These are phyloP conservation scores for Rhodomyrtus psidioides DNA, from an alignment of 441 rosid genomes.

Conservation along the genomic window DNA sequence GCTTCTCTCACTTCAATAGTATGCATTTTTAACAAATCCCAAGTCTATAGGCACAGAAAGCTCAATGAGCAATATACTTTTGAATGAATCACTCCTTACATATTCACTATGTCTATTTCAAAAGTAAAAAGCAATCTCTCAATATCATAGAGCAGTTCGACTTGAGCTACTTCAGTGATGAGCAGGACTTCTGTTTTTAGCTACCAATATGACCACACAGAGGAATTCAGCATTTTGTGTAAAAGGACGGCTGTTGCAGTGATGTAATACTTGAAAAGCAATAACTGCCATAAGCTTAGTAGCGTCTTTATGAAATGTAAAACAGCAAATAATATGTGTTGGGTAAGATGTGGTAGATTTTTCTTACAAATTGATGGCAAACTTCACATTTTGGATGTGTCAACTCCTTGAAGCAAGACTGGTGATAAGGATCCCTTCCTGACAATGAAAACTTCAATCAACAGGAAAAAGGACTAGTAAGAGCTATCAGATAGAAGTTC, in stretches of 20 bases:
- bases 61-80: not conserved
- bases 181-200: not conserved
- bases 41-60: not conserved
- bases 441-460: conserved; percentile 73
- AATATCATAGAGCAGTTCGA: not conserved
- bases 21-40: not conserved
- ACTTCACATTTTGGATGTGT: conserved; percentile 95
- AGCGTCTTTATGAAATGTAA: not conserved
- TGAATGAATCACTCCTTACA: not conserved
- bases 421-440: conserved; percentile 72
- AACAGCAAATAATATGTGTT: not conserved
- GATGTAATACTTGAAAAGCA: not conserved
- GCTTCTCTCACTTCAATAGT: not conserved
- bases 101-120: not conserved
- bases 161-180: not conserved
- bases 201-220: not conserved
- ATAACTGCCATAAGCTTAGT: not conserved
- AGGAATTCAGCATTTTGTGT: not conserved
- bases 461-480: conserved; percentile 25
- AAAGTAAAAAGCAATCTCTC: not conserved
- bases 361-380: conserved; percentile 80
- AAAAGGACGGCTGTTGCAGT: not conserved
- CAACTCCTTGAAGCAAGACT: conserved; percentile 79
- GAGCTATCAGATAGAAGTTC: not conserved
- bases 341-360: not conserved